Evolutionary conservation across 768 basidiomycete genomes (phyloP), one percentile per base, ranked within the genome.

Genomic region (Symmetrospora coprosmae): DNA sequence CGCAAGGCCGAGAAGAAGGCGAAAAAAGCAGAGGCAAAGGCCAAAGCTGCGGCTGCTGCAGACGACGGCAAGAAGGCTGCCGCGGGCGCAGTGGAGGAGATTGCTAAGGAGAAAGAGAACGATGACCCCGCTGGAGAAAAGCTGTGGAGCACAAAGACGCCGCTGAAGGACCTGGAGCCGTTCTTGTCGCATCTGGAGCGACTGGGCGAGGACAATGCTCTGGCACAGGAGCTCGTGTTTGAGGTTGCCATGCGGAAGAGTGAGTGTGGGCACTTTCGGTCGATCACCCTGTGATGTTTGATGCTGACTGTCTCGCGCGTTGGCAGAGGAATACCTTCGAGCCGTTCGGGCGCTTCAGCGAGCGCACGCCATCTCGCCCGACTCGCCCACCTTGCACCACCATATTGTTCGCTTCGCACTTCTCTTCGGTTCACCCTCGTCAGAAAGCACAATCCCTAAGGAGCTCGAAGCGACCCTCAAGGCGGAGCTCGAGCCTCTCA

Each of bases 191-290:
- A 84, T 2, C 71, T 96, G 2, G 75, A 76, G 8, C 76, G 74
- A 5, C 74, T 82, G 17, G 78, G 77, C 0, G 71, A 73, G 13
- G 70, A 76, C 2, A 76, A 81, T 46, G 72, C 87, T 9, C 81
- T 86, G 33, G 80, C 81, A 28, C 91, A 87, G 84, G 72, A 82
- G 48, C 76, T 78, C 0, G 75, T 77, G 4, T 92, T 85, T 68
- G 89, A 94, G 68, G 84, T 96, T 19, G 81, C 84, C 28, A 77
- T 86, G 47, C 79, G 87, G 62, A 79, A 85, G 68, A 81, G 90
- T 91, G 69, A 70, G 82, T 75, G 38, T 41, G 28, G 23, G 1
- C 31, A 16, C 14, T 4, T 25, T 28, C 34, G 19, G 4, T 16
- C 35, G n/a, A 2, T 4, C 9, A 16, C 45, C 25, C 0, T 4